Conservation (phyloP, 495 filamentous ascomycete species). For the Annulohypoxylon moriforme region DNA sequence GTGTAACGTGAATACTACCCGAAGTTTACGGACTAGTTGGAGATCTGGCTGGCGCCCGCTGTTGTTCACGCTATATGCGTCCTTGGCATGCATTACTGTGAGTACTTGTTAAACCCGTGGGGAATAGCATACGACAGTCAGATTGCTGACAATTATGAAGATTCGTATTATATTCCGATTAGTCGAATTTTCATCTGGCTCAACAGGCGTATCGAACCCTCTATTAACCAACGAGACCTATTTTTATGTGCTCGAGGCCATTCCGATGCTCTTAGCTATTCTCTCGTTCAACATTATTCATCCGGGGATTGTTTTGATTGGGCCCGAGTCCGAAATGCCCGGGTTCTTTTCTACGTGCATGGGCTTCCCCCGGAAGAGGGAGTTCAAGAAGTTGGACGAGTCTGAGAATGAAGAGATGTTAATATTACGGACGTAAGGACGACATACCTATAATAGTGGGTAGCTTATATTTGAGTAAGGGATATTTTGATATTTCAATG, state of each 20-base stretch:
- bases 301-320: conserved; percentile 64
- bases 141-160: conserved; percentile 38
- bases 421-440: not conserved
- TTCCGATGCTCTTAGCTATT: conserved; percentile 66
- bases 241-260: conserved; percentile 61
- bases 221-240: conserved; percentile 63
- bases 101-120: conserved; percentile 16
- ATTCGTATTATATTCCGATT: conserved; percentile 69
- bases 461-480: not conserved
- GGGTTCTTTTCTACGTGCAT: conserved; percentile 26
- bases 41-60: conserved; percentile 51
- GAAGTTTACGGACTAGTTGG: conserved; percentile 33
- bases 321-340: conserved; percentile 50
- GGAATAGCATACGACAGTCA: not conserved
- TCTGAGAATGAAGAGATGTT: conserved; percentile 17
- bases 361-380: conserved; percentile 15
- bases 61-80: conserved; percentile 57
- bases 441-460: not conserved
- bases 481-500: not conserved
- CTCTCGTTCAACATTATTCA: conserved; percentile 60
- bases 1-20: conserved; percentile 1
- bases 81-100: conserved; percentile 57
- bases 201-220: conserved; percentile 51
- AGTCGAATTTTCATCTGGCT: conserved; percentile 62
- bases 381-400: conserved; percentile 1